Evolutionary conservation across 2,329 filamentous ascomycete genomes (phyloP).

Genomic region (Penicillium sp.): DNA sequence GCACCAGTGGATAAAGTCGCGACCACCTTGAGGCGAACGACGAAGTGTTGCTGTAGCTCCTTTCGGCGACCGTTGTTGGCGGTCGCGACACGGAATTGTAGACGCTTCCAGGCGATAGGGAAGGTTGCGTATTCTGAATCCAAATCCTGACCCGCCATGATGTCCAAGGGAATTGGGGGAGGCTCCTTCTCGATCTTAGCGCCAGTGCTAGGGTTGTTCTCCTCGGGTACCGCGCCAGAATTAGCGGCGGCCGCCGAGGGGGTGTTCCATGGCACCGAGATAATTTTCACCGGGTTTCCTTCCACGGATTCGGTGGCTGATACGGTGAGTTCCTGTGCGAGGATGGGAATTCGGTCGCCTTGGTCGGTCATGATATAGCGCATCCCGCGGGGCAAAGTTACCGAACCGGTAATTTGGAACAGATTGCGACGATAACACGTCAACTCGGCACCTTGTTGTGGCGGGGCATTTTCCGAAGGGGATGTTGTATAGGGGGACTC

Average conservation of each 20-base stretch:
- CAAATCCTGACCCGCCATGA: constrained; percentile 64
- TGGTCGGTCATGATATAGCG: constrained; percentile 80
- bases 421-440: constrained; percentile 95
- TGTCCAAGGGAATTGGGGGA: constrained; percentile 71
- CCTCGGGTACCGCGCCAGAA: constrained; percentile 51
- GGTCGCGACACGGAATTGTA: constrained; percentile 93
- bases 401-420: constrained; percentile 90
- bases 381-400: constrained; percentile 75
- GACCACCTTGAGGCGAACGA: constrained; percentile 81
- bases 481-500: constrained; percentile 63
- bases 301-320: constrained; percentile 95
- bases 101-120: constrained; percentile 87
- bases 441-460: constrained; percentile 64
- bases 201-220: constrained; percentile 39
- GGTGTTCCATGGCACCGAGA: constrained; percentile 97
- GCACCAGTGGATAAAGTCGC: constrained; percentile 80
- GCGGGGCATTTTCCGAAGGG: constrained; percentile 54
- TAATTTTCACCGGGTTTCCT: constrained; percentile 85
- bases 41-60: constrained; percentile 94
- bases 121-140: constrained; percentile 86
- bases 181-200: constrained; percentile 81
- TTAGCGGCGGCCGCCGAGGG: constrained; percentile 63
- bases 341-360: constrained; percentile 79
- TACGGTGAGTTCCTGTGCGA: constrained; percentile 79
- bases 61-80: constrained; percentile 94